A percentile compares a stretch with the other conserved stretches of the same genome.
Conservation (phyloP, 768 basidiomycete species). For the Cystofilobasidium capitatum region DNA sequence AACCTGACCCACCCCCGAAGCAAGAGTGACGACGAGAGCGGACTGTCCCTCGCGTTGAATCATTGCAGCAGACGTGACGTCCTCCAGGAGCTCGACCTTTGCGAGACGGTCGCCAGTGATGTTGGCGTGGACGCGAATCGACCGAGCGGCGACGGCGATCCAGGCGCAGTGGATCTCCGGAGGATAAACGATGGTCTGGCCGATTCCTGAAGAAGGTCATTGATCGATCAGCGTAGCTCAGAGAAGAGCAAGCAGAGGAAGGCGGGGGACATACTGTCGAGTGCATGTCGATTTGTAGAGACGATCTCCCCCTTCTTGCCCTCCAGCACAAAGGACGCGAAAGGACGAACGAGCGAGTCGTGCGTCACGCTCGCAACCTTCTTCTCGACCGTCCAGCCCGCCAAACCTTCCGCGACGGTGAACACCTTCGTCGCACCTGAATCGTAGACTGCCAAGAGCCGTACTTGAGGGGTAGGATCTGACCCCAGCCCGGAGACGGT, state of each 20-base stretch:
- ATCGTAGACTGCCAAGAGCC: slow-evolving; percentile 53
- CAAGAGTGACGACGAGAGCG: slow-evolving; percentile 27
- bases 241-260: slow-evolving; percentile 21
- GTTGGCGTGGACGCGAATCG: slow-evolving; percentile 50
- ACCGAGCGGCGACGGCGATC: slow-evolving; percentile 52
- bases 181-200: background rate
- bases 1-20: background rate
- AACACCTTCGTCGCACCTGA: slow-evolving; percentile 51
- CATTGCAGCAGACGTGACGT: slow-evolving; percentile 41
- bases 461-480: slow-evolving; percentile 44
- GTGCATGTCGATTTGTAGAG: too few relatives aligned
- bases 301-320: slow-evolving; percentile 28
- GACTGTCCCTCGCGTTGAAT: slow-evolving; percentile 49
- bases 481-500: slow-evolving; percentile 33
- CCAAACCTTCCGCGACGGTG: slow-evolving; percentile 46
- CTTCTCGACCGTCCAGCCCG: slow-evolving; percentile 41
- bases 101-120: slow-evolving; percentile 58
- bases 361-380: slow-evolving; percentile 39
- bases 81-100: slow-evolving; percentile 58
- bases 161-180: slow-evolving; percentile 41
- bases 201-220: background rate
- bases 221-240: slow-evolving; percentile 30
- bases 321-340: slow-evolving; percentile 40
- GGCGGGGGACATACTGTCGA: too few relatives aligned
- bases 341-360: slow-evolving; percentile 37